phyloP scores from a whole-genome alignment of 1,284 basidiomycete species.

The Cryptococcus neoformans region DNA sequence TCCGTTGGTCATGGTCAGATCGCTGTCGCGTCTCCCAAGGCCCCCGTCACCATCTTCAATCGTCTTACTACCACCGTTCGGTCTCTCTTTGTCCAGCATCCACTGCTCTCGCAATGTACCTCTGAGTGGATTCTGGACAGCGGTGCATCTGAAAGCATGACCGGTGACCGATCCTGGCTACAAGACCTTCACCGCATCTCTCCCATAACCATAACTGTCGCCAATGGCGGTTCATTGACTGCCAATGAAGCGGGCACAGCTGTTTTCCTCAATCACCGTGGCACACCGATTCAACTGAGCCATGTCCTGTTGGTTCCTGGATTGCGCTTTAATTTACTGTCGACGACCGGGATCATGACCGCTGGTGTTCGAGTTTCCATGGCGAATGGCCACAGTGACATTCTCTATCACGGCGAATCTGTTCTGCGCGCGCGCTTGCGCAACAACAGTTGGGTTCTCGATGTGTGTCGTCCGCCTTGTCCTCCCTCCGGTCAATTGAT shows the following conservation, averaged over 20 bases:
- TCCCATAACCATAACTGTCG: background rate
- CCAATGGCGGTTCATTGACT: background rate
- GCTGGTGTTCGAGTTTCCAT: background rate
- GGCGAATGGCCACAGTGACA: background rate
- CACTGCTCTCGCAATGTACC: background rate
- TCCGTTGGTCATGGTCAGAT: background rate
- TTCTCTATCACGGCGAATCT: background rate
- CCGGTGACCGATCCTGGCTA: slow-evolving; percentile 1
- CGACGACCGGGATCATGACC: background rate
- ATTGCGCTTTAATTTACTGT: slow-evolving; percentile 2
- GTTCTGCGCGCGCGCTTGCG: background rate
- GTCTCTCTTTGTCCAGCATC: no score
- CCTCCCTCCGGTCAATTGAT: background rate
- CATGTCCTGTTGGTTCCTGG: slow-evolving; percentile 3
- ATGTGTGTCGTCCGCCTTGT: background rate
- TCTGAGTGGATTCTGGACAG: slow-evolving; percentile 5
- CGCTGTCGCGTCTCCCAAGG: background rate
- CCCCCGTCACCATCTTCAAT: no score
- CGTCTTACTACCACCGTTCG: no score
- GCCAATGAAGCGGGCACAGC: background rate
- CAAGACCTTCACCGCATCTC: background rate
- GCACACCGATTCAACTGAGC: background rate
- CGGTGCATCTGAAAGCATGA: slow-evolving; percentile 4
- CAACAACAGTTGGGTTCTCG: background rate
- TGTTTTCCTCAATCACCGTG: slow-evolving; percentile 3